Percentiles rank a stretch among this genome's conserved stretches.
Evolutionary conservation across 257 asterid genomes (phyloP).

Genomic region (Primulina tabacum): DNA sequence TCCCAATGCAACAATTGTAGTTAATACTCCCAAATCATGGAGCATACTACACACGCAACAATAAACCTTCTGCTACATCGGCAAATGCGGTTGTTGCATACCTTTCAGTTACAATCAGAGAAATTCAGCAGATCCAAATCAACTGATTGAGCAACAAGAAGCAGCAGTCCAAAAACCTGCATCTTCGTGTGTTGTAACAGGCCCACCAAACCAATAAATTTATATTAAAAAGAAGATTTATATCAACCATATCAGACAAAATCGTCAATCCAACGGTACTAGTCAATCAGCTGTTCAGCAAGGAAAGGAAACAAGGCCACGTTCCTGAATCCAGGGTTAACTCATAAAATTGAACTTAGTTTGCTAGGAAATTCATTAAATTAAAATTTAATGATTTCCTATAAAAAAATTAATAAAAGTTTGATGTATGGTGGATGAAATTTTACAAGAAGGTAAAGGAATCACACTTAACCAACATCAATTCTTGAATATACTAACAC

Average conservation of each 20-base stretch:
- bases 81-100: conserved; percentile 40
- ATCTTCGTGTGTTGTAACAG: conserved; percentile 55
- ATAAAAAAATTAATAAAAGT: neutral
- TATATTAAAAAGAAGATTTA: conserved; percentile 21
- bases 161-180: conserved; percentile 59
- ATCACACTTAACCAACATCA: conserved; percentile 22
- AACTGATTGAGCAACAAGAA: conserved; percentile 53
- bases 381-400: conserved; percentile 10
- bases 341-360: conserved; percentile 9
- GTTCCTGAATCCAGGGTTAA: conserved; percentile 14
- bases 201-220: conserved; percentile 42
- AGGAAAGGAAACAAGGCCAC: conserved; percentile 12
- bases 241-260: conserved; percentile 21
- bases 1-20: conserved; percentile 26
- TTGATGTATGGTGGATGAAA: conserved; percentile 24
- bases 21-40: conserved; percentile 21
- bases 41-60: conserved; percentile 23
- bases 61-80: conserved; percentile 30
- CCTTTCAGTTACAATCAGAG: conserved; percentile 47
- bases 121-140: conserved; percentile 48
- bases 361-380: conserved; percentile 12
- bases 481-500: conserved; percentile 25
- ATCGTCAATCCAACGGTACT: conserved; percentile 16
- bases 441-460: conserved; percentile 25
- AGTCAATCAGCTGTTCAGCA: conserved; percentile 17